These are phyloP conservation scores for Stemphylium beticola DNA, from an alignment of 2,329 filamentous ascomycete genomes.

Conservation along the genomic window DNA sequence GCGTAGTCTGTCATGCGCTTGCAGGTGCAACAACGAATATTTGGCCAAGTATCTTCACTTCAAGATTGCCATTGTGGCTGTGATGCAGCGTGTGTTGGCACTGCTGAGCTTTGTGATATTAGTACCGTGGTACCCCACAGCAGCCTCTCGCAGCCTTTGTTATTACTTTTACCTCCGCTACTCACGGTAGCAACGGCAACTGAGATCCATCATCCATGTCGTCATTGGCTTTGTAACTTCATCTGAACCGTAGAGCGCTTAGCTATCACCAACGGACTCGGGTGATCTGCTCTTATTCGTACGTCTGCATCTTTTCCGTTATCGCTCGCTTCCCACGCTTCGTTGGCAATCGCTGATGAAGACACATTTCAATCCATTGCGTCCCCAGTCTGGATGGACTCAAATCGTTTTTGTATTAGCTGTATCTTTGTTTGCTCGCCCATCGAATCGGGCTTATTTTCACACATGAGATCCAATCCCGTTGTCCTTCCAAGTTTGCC, in stretches of 20 bases:
- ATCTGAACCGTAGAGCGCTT: background rate
- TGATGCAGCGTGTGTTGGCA: conserved; percentile 4
- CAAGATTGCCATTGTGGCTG: background rate
- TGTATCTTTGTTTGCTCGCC: no score
- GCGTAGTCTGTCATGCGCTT: conserved; percentile 9
- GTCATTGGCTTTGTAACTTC: background rate
- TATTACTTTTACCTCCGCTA: background rate
- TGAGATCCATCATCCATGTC: background rate
- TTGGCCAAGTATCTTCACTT: conserved; percentile 1
- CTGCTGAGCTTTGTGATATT: background rate
- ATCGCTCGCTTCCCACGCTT: background rate
- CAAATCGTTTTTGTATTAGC: no score
- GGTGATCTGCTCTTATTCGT: background rate
- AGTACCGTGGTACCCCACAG: background rate
- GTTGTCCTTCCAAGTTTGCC: no score
- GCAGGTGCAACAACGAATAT: conserved; percentile 3
- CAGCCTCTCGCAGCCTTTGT: background rate
- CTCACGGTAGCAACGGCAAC: conserved; percentile 1
- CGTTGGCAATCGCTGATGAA: background rate
- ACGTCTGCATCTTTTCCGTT: background rate
- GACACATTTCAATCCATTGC: no score
- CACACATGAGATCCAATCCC: no score
- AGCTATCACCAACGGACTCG: background rate
- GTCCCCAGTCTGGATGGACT: no score
- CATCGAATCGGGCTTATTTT: no score